Base-by-base conservation (phyloP, 768 basidiomycete genomes). In the Lactifluus piperatus region DNA sequence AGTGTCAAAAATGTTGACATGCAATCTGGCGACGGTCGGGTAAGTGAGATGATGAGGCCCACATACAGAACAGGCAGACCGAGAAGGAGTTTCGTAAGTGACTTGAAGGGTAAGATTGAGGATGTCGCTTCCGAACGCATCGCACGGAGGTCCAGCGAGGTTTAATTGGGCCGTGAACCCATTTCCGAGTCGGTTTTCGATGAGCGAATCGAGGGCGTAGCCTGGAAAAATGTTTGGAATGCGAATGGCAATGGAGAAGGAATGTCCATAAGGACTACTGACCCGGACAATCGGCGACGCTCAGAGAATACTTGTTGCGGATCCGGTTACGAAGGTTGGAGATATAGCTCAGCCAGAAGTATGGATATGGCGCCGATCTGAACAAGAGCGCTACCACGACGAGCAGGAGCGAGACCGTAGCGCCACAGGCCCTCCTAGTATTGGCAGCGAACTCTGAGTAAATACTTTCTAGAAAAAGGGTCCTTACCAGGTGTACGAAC, bases 1-100 rank as follows among this genome's bases (percentile, higher is more conserved):
- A 0, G 79, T 78, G 68, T 89, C 86, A 62, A 74, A 81, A 10
- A 89, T 82, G 61, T 85, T 80, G 41, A 88, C 83, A 53, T 81
- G 87, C 5, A 88, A 72, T 47, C 86, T 87, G 54, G 37, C 1
- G 37, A 29, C 11, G 81, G 77, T 53, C 76, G 79, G 80, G 78
- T 79, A 4, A 36, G 13, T 36, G 20, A 24, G n/a, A n/a, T n/a
- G n/a, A 32, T 54, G 29, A 22, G 22, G 29, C 27, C 30, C 16
- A 3, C 29, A 20, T 22, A 24, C 32, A 20, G 22, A 29, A 13
- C 13, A 7, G 5, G 45, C 37, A 22, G 61, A 81, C 80, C 77
- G 74, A 45, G 78, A 74, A 54, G 70, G 70, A 20, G 77, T 79
- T 68, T 88, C 85, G 65, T 88, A 87, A 13, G 78, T 80, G 7